Conservation (phyloP, 1,284 basidiomycete species). For the Heterobasidion annosum region DNA sequence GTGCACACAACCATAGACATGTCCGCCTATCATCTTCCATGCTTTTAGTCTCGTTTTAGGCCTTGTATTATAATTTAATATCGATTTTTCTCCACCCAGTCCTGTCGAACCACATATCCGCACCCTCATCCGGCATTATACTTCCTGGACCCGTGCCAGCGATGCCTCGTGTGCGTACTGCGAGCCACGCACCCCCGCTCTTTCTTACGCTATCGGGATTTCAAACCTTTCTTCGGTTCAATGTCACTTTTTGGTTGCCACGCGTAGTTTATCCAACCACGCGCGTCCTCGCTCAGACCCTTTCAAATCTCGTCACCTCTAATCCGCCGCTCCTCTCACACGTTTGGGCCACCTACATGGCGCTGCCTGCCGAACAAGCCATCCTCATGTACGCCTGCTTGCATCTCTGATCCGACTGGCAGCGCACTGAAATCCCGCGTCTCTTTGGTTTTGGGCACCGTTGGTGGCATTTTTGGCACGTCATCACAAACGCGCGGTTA, state of each 20-base stretch:
- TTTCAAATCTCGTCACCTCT: conserved; percentile 67
- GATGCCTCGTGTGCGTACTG: conserved; percentile 38
- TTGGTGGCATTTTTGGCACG: no score
- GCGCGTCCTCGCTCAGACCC: conserved; percentile 54
- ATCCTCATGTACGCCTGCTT: conserved; percentile 54
- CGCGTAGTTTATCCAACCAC: conserved; percentile 18
- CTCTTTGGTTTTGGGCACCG: no score
- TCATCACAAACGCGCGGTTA: neutral
- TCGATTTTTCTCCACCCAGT: conserved; percentile 22
- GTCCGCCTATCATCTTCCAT: no score
- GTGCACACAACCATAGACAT: no score
- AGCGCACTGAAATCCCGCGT: no score
- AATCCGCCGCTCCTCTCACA: conserved; percentile 45
- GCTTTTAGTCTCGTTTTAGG: neutral
- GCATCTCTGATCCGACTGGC: no score
- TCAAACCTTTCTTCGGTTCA: conserved; percentile 1
- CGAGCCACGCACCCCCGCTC: no score
- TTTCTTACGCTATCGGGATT: no score
- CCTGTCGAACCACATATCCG: conserved; percentile 56
- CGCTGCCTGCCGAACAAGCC: conserved; percentile 61
- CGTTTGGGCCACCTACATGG: conserved; percentile 59
- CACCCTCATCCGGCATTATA: conserved; percentile 53
- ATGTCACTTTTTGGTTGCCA: neutral
- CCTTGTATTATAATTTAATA: no score
- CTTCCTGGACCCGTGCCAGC: conserved; percentile 55